Conservation (phyloP, 345 rosid species). For the Laguncularia racemosa region DNA sequence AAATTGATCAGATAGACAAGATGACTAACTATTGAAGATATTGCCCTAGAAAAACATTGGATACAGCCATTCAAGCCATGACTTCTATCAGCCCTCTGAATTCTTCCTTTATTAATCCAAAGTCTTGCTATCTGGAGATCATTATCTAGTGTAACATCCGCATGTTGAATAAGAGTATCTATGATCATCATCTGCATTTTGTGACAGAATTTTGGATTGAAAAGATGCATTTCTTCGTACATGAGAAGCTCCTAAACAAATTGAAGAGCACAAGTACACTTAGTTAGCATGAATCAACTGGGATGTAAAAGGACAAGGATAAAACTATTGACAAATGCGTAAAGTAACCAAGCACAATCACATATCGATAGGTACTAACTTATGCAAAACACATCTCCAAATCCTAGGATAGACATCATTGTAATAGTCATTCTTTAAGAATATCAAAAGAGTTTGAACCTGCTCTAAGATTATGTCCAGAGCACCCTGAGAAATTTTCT, state of each 20-base stretch:
- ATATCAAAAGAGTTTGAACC: slow-evolving; percentile 37
- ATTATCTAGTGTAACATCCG: slow-evolving; percentile 26
- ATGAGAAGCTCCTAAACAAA: slow-evolving; percentile 65
- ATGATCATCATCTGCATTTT: slow-evolving; percentile 43
- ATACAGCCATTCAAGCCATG: slow-evolving; percentile 48
- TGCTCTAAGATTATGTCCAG: slow-evolving; percentile 64
- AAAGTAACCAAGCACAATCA: neutral
- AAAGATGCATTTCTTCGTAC: slow-evolving; percentile 44
- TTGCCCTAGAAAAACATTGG: slow-evolving; percentile 60
- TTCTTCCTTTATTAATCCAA: slow-evolving; percentile 55
- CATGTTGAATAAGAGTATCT: slow-evolving; percentile 49
- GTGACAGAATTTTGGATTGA: slow-evolving; percentile 46
- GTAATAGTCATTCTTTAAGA: neutral
- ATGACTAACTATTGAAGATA: slow-evolving; percentile 44
- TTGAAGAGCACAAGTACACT: slow-evolving; percentile 9
- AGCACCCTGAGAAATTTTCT: slow-evolving; percentile 26
- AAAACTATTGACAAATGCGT: slow-evolving; percentile 2
- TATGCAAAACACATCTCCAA: no score
- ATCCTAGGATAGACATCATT: no score
- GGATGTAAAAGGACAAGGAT: neutral
- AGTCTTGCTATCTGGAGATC: slow-evolving; percentile 44
- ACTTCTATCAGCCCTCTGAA: slow-evolving; percentile 41
- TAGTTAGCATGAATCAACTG: slow-evolving; percentile 3
- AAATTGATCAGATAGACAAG: neutral
- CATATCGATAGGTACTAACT: no score